Evolutionary conservation across 306 rosid species (phyloP), one percentile per base, ranked within the genome.

Genomic region (Lablab purpureus): DNA sequence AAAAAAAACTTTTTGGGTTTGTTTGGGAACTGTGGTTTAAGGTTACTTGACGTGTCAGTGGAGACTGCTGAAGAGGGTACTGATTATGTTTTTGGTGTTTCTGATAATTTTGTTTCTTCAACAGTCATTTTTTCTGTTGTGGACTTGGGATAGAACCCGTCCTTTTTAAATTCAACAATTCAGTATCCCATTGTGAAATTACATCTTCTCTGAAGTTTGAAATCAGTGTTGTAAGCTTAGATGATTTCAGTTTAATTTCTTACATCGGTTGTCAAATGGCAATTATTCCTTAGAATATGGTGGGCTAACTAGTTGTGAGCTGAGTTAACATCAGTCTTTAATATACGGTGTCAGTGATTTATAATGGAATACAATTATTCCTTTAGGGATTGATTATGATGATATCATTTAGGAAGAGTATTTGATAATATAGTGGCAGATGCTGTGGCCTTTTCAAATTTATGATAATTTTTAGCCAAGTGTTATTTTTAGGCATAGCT

Each of bases 21-120:
- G 23, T 60, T 73, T 32, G 74, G 50, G 66, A n/a, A 66, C 22
- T 73, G 25, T 54, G 50, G 34, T 67, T 63, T 82, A 6, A 47
- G 41, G 14, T 17, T 74, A 28, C 21, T 34, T 54, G 52, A 36
- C 51, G 83, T 23, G 27, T 36, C 9, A 49, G n/a, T 34, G 63
- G 32, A 71, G 51, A 46, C 37, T 45, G 28, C 4, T 27, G 49
- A 6, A 46, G 71, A 12, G 23, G 11, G 6, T 19, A 65, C 0
- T 47, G 65, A 8, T 10, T n/a, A 7, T 63, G 32, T n/a, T 62
- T 63, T 62, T 11, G 28, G 22, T 40, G 23, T 28, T 76, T 50
- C 66, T 8, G 62, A 32, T 49, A 15, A 47, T 63, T 75, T 25
- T 28, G 73, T 14, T 76, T 63, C 15, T 62, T 18, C 15, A 15